These are phyloP conservation scores for Sordariomycetes sp. DNA, from an alignment of 2,329 filamentous ascomycete species.

Conservation along the genomic window DNA sequence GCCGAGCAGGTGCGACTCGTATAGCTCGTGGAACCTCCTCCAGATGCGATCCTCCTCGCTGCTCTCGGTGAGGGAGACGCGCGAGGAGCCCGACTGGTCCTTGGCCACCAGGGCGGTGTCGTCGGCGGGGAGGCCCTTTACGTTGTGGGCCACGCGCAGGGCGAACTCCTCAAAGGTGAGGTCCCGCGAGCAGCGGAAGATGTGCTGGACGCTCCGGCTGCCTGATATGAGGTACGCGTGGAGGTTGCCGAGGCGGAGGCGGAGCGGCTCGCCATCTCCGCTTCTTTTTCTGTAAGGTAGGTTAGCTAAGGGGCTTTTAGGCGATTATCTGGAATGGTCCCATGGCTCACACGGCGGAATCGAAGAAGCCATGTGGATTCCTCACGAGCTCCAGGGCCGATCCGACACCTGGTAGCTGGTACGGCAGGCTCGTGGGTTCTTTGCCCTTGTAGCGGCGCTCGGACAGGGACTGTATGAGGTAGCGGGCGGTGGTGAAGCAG, in stretches of 20 bases:
- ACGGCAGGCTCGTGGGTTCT: constrained; percentile 11
- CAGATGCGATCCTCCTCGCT: constrained; percentile 12
- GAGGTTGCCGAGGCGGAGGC: constrained; percentile 10
- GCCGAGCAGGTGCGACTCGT: constrained; percentile 10
- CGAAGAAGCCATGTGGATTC: constrained; percentile 12
- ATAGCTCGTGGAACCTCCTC: constrained; percentile 13
- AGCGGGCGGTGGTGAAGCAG: constrained; percentile 4
- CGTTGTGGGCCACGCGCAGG: constrained; percentile 12
- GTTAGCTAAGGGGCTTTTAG: too few species aligned
- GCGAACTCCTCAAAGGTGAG: constrained; percentile 13
- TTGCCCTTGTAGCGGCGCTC: constrained; percentile 9
- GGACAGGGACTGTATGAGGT: constrained; percentile 7
- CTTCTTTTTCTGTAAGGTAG: constrained; percentile 5
- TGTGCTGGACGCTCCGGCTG: constrained; percentile 11
- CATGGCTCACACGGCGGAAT: background rate
- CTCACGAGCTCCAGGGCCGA: constrained; percentile 9
- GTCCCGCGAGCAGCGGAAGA: constrained; percentile 12
- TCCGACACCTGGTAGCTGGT: constrained; percentile 9
- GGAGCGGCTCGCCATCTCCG: constrained; percentile 9
- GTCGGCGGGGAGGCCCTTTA: constrained; percentile 10
- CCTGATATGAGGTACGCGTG: constrained; percentile 12
- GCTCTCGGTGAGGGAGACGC: constrained; percentile 8
- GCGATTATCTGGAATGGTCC: too few species aligned
- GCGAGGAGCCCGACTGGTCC: constrained; percentile 11
- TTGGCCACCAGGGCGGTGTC: constrained; percentile 10